phyloP scores from a whole-genome alignment of 1,284 basidiomycete genomes.

The Xerocomus alliaceus region DNA sequence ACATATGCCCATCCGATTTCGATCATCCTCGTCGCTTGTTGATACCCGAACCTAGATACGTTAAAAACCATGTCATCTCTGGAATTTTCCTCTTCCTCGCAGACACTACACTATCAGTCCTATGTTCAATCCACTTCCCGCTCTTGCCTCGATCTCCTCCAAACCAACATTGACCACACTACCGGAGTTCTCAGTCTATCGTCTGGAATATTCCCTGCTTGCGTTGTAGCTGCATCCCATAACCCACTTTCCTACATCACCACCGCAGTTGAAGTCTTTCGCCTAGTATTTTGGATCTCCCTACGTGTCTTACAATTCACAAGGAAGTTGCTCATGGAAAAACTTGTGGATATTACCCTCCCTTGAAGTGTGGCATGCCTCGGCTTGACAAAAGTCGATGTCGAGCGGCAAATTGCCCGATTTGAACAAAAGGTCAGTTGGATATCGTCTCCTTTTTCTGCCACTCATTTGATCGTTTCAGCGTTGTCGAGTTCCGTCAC shows the following conservation, averaged over 20 bases:
- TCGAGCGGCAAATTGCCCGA: constrained; percentile 46
- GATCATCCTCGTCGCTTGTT: constrained; percentile 48
- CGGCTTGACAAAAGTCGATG: constrained; percentile 46
- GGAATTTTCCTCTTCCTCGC: constrained; percentile 56
- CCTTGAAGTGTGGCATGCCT: constrained; percentile 63
- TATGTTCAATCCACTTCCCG: constrained; percentile 44
- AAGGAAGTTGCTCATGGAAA: constrained; percentile 33
- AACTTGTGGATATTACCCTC: constrained; percentile 36
- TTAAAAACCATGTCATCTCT: constrained; percentile 57
- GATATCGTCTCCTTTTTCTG: not conserved
- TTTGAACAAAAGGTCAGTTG: constrained; percentile 47
- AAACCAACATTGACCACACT: constrained; percentile 39
- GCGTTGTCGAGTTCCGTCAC: constrained; percentile 29
- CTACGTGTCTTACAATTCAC: constrained; percentile 54
- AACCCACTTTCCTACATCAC: constrained; percentile 51
- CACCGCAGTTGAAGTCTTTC: constrained; percentile 56
- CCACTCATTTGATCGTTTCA: constrained; percentile 18
- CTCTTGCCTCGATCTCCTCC: constrained; percentile 47
- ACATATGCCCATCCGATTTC: constrained; percentile 54
- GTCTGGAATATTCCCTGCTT: constrained; percentile 65
- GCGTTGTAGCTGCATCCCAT: constrained; percentile 56
- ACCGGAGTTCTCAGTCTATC: constrained; percentile 65
- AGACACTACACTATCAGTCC: constrained; percentile 59
- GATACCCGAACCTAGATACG: constrained; percentile 40
- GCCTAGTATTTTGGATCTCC: constrained; percentile 65